Evolutionary conservation across 2,329 filamentous ascomycete species (phyloP).

Genomic region (Paecilomyces sp.): DNA sequence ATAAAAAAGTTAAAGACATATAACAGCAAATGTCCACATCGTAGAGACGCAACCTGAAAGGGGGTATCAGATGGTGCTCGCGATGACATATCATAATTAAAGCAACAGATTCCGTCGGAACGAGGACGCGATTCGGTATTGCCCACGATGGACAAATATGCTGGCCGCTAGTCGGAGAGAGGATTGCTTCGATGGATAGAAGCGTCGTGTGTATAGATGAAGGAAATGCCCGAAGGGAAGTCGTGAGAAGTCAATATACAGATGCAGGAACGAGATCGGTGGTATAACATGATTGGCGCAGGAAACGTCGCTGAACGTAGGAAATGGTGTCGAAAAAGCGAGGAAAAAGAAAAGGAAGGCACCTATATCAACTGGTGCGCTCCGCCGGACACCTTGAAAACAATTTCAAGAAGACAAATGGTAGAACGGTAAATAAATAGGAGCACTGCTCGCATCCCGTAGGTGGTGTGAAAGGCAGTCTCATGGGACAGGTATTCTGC

Average conservation of each 20-base stretch:
- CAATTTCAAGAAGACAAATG: not conserved
- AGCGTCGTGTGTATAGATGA: not conserved
- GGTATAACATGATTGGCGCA: constrained; percentile 1
- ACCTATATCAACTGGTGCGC: not conserved
- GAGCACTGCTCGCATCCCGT: not conserved
- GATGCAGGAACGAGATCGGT: constrained; percentile 1
- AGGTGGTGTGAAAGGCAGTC: not conserved
- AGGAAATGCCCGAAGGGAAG: constrained; percentile 1
- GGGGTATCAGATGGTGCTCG: not conserved
- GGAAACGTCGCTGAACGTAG: not conserved
- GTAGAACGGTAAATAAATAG: not conserved
- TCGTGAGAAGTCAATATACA: constrained; percentile 8
- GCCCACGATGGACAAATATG: not conserved
- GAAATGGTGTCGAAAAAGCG: not conserved
- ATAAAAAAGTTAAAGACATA: not conserved
- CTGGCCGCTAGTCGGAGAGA: not conserved
- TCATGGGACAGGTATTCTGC: not conserved
- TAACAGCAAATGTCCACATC: not conserved
- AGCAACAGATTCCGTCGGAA: not conserved
- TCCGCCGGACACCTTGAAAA: not conserved
- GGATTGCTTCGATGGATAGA: not conserved
- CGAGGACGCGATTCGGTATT: not conserved
- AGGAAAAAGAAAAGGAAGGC: not conserved
- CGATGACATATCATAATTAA: not conserved
- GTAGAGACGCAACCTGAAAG: not conserved